A percentile compares a stretch with the other conserved stretches of the same genome.
Conservation (phyloP, 768 basidiomycete genomes). For the Chiua virens region DNA sequence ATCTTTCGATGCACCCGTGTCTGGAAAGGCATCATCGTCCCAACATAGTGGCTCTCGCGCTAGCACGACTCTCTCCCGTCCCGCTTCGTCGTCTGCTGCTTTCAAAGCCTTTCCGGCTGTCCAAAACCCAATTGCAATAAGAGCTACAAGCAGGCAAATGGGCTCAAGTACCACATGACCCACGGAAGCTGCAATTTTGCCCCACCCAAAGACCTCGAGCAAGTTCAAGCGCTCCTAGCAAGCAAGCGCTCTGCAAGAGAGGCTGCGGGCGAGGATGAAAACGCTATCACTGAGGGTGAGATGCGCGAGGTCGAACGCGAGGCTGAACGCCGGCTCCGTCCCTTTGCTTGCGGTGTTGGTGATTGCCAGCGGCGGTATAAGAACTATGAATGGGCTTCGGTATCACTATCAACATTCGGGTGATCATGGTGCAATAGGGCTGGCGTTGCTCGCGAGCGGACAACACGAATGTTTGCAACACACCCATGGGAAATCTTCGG, state of each 20-base stretch:
- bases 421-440: constrained; percentile 88
- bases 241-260: constrained; percentile 41
- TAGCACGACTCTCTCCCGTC: constrained; percentile 47
- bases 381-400: constrained; percentile 96
- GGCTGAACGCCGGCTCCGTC: constrained; percentile 77
- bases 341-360: constrained; percentile 88
- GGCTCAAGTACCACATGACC: constrained; percentile 92
- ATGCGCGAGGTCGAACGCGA: constrained; percentile 76
- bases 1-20: constrained; percentile 25
- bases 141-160: constrained; percentile 93
- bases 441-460: constrained; percentile 78
- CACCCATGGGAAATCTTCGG: constrained; percentile 29
- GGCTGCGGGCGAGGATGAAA: constrained; percentile 42
- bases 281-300: constrained; percentile 56
- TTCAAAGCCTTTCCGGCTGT: constrained; percentile 87
- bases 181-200: constrained; percentile 94
- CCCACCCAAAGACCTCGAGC: constrained; percentile 81
- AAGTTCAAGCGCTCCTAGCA: constrained; percentile 70
- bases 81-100: constrained; percentile 62
- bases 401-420: constrained; percentile 98
- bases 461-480: constrained; percentile 56
- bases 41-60: constrained; percentile 34
- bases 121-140: constrained; percentile 96
- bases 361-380: constrained; percentile 89
- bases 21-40: constrained; percentile 28